Evolutionary conservation across 345 rosid species (phyloP), one percentile per base, ranked within the genome.

Genomic region (Populus pruinosa): DNA sequence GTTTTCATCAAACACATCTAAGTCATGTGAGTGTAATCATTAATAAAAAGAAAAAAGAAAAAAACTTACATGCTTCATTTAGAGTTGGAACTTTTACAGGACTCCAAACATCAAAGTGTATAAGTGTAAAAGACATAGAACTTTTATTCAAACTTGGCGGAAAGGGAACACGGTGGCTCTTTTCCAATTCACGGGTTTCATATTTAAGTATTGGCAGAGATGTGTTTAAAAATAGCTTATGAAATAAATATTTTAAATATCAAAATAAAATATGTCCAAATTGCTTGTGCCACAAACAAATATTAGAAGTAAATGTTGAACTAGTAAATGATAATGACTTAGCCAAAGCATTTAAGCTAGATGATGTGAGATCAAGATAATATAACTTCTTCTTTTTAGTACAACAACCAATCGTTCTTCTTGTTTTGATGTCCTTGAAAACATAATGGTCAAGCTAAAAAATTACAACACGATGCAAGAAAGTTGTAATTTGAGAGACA

Each of bases 381-480:
- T 64, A 75, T 0, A 62, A 61, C 56, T 41, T 63, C 39, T 3
- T 14, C 8, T 65, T 75, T 63, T 21, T 64, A 75, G 31, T 64
- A 75, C 62, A 59, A 64, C 23, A 75, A 2, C 63, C 61, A 75
- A 75, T 75, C 70, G 0, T 75, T 62, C 9, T 35, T 0, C 20
- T 62, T 74, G 69, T 33, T 56, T 61, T 62, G 8, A 62, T 74
- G 23, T 74, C 39, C 56, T 74, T 59, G 5, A 74, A 74, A n/a
- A 74, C 56, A 74, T 0, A 74, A 74, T 74, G 39, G 2, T 74
- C 0, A 39, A 71, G 63, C 62, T 0, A 75, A 75, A 75, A 75
- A 63, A 29, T 65, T 1, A 63, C 27, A 2, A 65, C 18, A 75
- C 39, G 65, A 65, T 41, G 43, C 17, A 75, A 29, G 13, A 44